Percentiles rank a stretch among this genome's conserved stretches.
Conservation (phyloP, 257 asterid species). For the Lavandula angustifolia region DNA sequence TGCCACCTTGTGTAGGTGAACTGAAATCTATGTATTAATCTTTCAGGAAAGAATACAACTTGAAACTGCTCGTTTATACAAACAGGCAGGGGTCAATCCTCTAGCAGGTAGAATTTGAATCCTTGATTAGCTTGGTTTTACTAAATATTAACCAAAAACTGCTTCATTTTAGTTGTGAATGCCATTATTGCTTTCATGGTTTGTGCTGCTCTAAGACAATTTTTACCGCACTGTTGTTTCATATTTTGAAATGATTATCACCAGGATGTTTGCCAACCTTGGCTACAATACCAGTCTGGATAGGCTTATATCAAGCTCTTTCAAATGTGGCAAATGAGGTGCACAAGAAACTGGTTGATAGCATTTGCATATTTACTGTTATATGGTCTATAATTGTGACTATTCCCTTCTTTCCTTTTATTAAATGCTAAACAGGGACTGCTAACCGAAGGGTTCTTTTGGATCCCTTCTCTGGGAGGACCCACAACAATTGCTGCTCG, state of each 20-base stretch:
- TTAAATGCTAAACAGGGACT: constrained; percentile 62
- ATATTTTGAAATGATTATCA: constrained; percentile 26
- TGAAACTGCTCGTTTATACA: constrained; percentile 92
- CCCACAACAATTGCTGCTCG: constrained; percentile 99
- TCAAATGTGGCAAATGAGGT: constrained; percentile 99
- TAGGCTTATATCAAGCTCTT: constrained; percentile 98
- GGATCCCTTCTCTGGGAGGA: constrained; percentile 99
- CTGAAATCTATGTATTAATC: constrained; percentile 29
- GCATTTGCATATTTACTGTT: constrained; percentile 13
- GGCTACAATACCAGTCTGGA: constrained; percentile 98
- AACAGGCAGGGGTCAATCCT: constrained; percentile 98
- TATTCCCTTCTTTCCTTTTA: neutral
- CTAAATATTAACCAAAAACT: constrained; percentile 12
- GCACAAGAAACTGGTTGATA: constrained; percentile 31
- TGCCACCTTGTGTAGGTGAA: constrained; percentile 21
- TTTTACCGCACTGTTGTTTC: constrained; percentile 19
- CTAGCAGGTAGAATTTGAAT: constrained; percentile 71
- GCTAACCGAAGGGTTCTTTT: constrained; percentile 97
- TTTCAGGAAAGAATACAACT: constrained; percentile 97
- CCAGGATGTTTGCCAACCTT: constrained; percentile 98
- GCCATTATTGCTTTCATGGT: constrained; percentile 23
- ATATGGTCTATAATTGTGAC: constrained; percentile 19
- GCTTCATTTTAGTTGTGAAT: constrained; percentile 11
- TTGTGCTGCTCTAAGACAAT: constrained; percentile 3
- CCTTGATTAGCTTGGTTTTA: constrained; percentile 24